Percentiles rank a stretch among this genome's conserved stretches.
Evolutionary conservation across 768 basidiomycete species (phyloP).

Genomic region (Mycena amicta): DNA sequence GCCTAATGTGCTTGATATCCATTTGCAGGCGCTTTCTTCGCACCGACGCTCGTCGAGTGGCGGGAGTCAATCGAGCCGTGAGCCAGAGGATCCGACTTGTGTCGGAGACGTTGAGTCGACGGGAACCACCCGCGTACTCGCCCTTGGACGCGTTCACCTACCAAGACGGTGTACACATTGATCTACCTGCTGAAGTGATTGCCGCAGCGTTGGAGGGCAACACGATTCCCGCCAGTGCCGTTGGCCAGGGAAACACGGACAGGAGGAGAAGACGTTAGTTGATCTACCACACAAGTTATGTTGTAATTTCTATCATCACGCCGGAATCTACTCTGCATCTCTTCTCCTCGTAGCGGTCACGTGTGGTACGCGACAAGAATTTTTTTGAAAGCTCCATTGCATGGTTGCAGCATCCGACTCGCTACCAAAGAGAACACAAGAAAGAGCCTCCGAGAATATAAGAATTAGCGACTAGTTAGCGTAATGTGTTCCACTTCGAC

Average conservation of each 20-base stretch:
- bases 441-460: too few relatives aligned
- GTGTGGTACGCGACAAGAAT: too few relatives aligned
- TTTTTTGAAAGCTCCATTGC: too few relatives aligned
- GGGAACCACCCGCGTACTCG: conserved; percentile 85
- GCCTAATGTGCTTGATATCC: conserved; percentile 82
- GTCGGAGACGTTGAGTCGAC: conserved; percentile 45
- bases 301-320: conserved; percentile 20
- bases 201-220: conserved; percentile 83
- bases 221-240: conserved; percentile 57
- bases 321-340: background rate
- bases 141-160: conserved; percentile 86
- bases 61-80: conserved; percentile 28
- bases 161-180: conserved; percentile 88
- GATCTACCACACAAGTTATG: conserved; percentile 21
- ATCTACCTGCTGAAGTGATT: conserved; percentile 91
- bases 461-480: too few relatives aligned
- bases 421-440: too few relatives aligned
- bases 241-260: conserved; percentile 58
- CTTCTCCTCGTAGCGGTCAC: too few relatives aligned
- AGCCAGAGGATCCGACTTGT: conserved; percentile 35
- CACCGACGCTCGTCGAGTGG: conserved; percentile 42
- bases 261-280: conserved; percentile 53
- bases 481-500: too few relatives aligned
- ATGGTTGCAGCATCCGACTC: too few relatives aligned
- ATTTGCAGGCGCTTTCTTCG: conserved; percentile 64